These are phyloP conservation scores for Ceratocystis lukuohia DNA, from an alignment of 2,329 filamentous ascomycete genomes.

Conservation along the genomic window DNA sequence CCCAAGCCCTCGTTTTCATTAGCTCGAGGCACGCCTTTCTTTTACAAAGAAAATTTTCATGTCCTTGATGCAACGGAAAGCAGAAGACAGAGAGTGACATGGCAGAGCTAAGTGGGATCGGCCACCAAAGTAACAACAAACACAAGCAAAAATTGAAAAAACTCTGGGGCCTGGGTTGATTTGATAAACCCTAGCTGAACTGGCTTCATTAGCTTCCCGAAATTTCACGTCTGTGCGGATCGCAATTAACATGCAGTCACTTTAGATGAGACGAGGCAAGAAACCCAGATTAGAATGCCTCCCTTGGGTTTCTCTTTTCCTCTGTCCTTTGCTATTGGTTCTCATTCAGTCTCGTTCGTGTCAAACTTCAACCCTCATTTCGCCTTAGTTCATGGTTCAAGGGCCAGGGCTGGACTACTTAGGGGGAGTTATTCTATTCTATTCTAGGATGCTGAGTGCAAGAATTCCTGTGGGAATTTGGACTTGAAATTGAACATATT, in stretches of 20 bases:
- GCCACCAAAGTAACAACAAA: background rate
- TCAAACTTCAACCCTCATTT: background rate
- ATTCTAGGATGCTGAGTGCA: too few species aligned
- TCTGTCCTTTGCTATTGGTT: background rate
- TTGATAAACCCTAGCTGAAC: background rate
- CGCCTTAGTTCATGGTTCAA: background rate
- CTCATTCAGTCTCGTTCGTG: background rate
- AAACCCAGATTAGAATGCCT: background rate
- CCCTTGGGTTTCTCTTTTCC: background rate
- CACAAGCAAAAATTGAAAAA: background rate
- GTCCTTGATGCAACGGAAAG: too few species aligned
- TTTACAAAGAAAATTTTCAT: too few species aligned
- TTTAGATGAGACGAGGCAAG: constrained; percentile 7
- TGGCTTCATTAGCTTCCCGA: constrained; percentile 1
- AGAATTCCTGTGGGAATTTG: too few species aligned
- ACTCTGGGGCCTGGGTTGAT: background rate
- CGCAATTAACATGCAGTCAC: constrained; percentile 7
- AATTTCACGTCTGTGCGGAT: constrained; percentile 9
- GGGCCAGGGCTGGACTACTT: background rate
- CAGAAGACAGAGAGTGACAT: too few species aligned
- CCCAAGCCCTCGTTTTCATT: too few species aligned
- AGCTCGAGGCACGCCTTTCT: too few species aligned
- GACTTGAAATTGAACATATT: too few species aligned
- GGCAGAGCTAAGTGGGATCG: background rate
- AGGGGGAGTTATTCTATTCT: too few species aligned